A percentile compares a stretch with the other conserved stretches of the same genome.
phyloP scores from a whole-genome alignment of 139 green algal genomes.

The Spirogloea muscicola region DNA sequence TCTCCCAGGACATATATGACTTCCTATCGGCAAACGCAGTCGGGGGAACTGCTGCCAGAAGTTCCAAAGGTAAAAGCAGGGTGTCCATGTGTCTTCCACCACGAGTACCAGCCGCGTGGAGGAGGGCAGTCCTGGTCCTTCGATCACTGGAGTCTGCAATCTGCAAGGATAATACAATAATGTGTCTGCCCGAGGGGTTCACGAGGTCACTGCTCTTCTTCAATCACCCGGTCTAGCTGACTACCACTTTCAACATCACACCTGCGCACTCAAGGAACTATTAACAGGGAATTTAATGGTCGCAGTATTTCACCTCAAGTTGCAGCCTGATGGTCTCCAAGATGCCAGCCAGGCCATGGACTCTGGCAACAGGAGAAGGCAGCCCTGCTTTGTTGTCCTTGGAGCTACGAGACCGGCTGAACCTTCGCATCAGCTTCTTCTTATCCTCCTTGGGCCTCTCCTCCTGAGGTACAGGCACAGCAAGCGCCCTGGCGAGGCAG shows the following conservation, averaged over 20 bases:
- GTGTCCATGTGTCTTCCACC: background rate
- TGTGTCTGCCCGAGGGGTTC: background rate
- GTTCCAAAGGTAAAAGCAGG: slow-evolving; percentile 22
- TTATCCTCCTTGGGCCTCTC: slow-evolving; percentile 9
- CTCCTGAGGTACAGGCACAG: background rate
- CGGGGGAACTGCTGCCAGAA: background rate
- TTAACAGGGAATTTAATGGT: background rate
- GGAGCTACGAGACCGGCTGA: background rate
- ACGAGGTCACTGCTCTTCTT: background rate
- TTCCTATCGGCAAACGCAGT: background rate
- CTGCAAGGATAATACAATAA: background rate
- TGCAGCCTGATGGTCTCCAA: background rate
- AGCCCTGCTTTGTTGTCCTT: background rate
- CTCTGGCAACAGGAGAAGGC: background rate
- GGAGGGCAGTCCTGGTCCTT: background rate
- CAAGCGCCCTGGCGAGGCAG: too few species aligned
- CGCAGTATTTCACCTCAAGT: background rate
- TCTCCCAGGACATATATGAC: slow-evolving; percentile 1
- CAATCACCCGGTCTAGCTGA: background rate
- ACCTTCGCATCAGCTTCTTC: background rate
- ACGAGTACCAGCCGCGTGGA: background rate
- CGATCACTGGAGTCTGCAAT: background rate
- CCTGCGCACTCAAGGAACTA: background rate
- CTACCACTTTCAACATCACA: background rate
- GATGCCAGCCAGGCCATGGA: background rate